Conservation (phyloP, 441 rosid genomes). For the Breynia disticha region DNA sequence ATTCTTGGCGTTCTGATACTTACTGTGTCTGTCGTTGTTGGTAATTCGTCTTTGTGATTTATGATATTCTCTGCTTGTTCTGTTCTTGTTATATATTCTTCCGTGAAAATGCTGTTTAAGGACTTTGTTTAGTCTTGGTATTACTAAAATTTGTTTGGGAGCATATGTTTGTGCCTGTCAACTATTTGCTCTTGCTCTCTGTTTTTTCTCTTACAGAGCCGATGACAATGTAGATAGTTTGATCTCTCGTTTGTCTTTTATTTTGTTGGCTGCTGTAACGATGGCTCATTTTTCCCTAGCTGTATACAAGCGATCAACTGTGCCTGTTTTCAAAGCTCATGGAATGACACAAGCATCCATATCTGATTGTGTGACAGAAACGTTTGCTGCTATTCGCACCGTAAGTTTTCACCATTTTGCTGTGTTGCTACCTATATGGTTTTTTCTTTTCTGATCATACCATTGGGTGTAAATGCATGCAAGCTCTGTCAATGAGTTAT, state of each 20-base stretch:
- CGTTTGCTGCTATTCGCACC: constrained; percentile 90
- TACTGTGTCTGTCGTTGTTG: constrained; percentile 66
- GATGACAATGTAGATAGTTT: neutral
- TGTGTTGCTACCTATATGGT: neutral
- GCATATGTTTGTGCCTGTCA: neutral
- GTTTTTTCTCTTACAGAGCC: constrained; percentile 3
- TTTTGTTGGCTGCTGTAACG: constrained; percentile 24
- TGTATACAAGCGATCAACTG: constrained; percentile 77
- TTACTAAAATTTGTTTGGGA: no score
- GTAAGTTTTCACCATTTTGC: constrained; percentile 31
- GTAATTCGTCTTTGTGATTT: constrained; percentile 30
- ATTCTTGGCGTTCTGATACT: constrained; percentile 70
- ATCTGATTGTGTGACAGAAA: constrained; percentile 84
- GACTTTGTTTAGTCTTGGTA: no score
- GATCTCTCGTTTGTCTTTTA: constrained; percentile 9
- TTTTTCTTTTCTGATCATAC: no score
- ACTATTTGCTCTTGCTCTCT: neutral
- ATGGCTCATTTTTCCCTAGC: constrained; percentile 33
- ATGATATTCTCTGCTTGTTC: neutral
- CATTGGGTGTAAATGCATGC: no score
- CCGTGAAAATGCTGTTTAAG: neutral
- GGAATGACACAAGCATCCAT: constrained; percentile 88
- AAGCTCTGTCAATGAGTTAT: no score
- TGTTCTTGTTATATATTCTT: neutral
- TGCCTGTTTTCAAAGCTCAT: constrained; percentile 70